phyloP scores from a whole-genome alignment of 805 yeast genomes.

The Yarrowia sp. region DNA sequence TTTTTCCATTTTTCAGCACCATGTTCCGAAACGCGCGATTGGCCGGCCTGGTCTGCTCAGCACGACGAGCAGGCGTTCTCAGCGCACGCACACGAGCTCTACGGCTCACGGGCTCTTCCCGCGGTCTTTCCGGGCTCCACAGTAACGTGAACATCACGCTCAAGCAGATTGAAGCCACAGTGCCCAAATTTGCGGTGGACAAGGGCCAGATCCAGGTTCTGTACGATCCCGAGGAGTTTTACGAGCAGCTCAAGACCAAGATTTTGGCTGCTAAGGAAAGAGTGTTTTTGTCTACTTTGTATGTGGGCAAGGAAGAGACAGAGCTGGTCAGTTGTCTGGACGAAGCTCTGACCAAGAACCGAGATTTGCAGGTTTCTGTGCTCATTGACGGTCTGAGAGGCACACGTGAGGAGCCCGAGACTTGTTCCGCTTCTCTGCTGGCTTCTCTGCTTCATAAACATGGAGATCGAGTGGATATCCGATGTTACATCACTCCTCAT shows the following conservation, averaged over 20 bases:
- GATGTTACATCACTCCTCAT: constrained; percentile 89
- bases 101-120: constrained; percentile 1
- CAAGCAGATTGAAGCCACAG: constrained; percentile 55
- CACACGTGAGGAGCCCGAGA: constrained; percentile 83
- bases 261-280: constrained; percentile 61
- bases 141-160: constrained; percentile 33
- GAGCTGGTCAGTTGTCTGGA: constrained; percentile 68
- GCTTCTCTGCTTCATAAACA: constrained; percentile 62
- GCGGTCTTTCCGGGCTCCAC: constrained; percentile 28
- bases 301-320: constrained; percentile 77
- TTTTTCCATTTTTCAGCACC: not conserved
- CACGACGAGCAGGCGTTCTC: not conserved
- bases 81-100: not conserved
- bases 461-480: constrained; percentile 64
- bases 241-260: constrained; percentile 56
- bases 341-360: constrained; percentile 57
- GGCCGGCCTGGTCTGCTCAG: constrained; percentile 13
- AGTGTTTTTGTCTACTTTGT: constrained; percentile 79
- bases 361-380: constrained; percentile 64
- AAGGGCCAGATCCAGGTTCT: constrained; percentile 60
- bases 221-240: constrained; percentile 69
- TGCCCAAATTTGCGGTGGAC: constrained; percentile 64
- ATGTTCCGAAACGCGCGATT: constrained; percentile 14
- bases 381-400: constrained; percentile 87
- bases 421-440: constrained; percentile 73